Evolutionary conservation across 1,139 yeast genomes (phyloP), one percentile per base, ranked within the genome.

Genomic region (Hyphopichia wangnamkhiaoensis): DNA sequence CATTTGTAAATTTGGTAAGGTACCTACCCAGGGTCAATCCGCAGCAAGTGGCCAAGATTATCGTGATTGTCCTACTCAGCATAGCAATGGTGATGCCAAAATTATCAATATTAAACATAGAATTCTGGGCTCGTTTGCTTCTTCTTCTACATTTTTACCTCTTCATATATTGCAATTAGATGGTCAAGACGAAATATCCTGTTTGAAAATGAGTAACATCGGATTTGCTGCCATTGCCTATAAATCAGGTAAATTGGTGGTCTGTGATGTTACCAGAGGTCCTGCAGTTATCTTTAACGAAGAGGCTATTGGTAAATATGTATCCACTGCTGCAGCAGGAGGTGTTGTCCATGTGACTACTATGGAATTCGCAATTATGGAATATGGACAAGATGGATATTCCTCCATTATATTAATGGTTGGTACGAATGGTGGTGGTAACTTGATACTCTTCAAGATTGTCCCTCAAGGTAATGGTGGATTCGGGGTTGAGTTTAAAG

Each of bases 211-310:
- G 59, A 82, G 91, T 46, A 78, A 85, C 46, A 71, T 89, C 37
- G 97, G 97, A 0, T 90, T 93, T 65, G 88, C 86, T 4, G 95
- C 90, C 0, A 68, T 88, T 36, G 96, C 87, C 0, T 90, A 87
- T 58, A 76, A 76, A 35, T 78, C 84, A 12, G 98, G 98, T 18
- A 74, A 81, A 31, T 50, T 93, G 24, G 63, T 84, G 3, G 83
- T 93, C 0, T 67, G 94, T 46, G 98, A 93, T 61, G 58, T 70
- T 12, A 73, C 89, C 41, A 73, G 97, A 43, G 95, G 95, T 0
- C 96, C 96, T 1, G 89, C 90, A 0, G 70, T 88, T 2, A 85
- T 91, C 23, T 78, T 71, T 51, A 74, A 80, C 47, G 46, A 56
- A 14, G 82, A 72, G n/a, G 62, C 65, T 1, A 54, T 81, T 13